A percentile compares a stretch with the other conserved stretches of the same genome.
phyloP scores from a whole-genome alignment of 2,329 filamentous ascomycete species.

The Fusarium xylarioides region DNA sequence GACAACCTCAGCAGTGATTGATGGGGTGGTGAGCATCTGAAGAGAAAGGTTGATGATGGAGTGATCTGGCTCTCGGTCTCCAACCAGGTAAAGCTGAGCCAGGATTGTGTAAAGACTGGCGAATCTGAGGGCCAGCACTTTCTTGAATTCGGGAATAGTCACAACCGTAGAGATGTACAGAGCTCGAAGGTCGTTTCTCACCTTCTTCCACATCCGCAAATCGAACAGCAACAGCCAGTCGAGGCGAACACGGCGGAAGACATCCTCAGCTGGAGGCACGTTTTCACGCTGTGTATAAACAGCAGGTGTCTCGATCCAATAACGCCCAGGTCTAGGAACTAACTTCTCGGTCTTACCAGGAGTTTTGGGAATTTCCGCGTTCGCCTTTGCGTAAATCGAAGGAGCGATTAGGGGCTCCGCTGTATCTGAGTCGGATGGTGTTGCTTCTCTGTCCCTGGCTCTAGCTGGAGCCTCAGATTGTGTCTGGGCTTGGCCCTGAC shows the following conservation, averaged over 20 bases:
- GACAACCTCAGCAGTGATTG: conserved; percentile 95
- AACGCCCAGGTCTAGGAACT: conserved; percentile 73
- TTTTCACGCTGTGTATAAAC: conserved; percentile 71
- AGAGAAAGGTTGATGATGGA: conserved; percentile 98
- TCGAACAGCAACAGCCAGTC: conserved; percentile 97
- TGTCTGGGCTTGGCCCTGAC: conserved; percentile 55
- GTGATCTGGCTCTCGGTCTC: conserved; percentile 95
- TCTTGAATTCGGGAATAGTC: conserved; percentile 94
- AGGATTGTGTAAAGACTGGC: conserved; percentile 93
- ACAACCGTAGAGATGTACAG: conserved; percentile 97
- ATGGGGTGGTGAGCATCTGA: conserved; percentile 95
- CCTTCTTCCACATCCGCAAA: conserved; percentile 94
- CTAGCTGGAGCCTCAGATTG: conserved; percentile 52
- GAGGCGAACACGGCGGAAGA: conserved; percentile 87
- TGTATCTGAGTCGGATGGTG: conserved; percentile 77
- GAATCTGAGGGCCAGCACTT: conserved; percentile 90
- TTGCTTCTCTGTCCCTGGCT: conserved; percentile 67
- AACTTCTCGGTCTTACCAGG: conserved; percentile 64
- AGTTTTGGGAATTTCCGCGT: conserved; percentile 82
- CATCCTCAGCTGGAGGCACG: conserved; percentile 80
- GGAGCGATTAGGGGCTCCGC: conserved; percentile 70
- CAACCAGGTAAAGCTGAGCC: conserved; percentile 93
- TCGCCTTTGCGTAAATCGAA: conserved; percentile 69
- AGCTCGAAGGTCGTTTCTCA: conserved; percentile 87
- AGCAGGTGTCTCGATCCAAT: conserved; percentile 86